phyloP scores from a whole-genome alignment of 2,329 filamentous ascomycete species.

The Fusarium clavum region DNA sequence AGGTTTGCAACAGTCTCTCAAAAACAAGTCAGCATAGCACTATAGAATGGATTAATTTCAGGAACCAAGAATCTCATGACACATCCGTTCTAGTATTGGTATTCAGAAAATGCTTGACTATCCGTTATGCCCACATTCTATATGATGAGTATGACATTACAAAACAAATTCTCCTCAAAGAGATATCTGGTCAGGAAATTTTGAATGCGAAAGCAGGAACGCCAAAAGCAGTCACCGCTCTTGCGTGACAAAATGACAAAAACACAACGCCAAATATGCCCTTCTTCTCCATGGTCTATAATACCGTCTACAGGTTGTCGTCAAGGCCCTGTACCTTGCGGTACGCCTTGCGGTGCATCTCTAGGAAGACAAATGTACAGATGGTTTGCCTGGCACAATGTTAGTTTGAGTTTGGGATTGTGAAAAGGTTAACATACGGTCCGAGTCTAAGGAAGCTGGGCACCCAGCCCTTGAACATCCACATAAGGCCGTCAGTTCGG shows the following conservation, averaged over 20 bases:
- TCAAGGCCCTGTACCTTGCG: conserved; percentile 61
- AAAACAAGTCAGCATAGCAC: conserved; percentile 44
- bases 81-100: conserved; percentile 5
- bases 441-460: conserved; percentile 77
- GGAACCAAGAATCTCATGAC: background rate
- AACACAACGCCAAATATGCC: conserved; percentile 44
- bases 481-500: conserved; percentile 75
- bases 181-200: conserved; percentile 14
- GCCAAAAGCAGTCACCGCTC: conserved; percentile 40
- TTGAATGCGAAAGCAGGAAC: conserved; percentile 33
- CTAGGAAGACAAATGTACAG: conserved; percentile 86
- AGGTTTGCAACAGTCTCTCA: conserved; percentile 36
- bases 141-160: conserved; percentile 29
- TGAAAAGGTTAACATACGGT: conserved; percentile 60
- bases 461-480: conserved; percentile 93
- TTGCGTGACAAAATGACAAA: conserved; percentile 26
- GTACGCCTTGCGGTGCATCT: conserved; percentile 86
- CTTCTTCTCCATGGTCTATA: conserved; percentile 37
- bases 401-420: conserved; percentile 24
- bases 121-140: conserved; percentile 6
- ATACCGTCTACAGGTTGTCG: conserved; percentile 42
- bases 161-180: conserved; percentile 19
- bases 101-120: conserved; percentile 2
- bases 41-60: conserved; percentile 43
- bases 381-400: conserved; percentile 75